Base-by-base conservation (phyloP, 192 early-diverging fungal genomes). In the Backusella circina region DNA sequence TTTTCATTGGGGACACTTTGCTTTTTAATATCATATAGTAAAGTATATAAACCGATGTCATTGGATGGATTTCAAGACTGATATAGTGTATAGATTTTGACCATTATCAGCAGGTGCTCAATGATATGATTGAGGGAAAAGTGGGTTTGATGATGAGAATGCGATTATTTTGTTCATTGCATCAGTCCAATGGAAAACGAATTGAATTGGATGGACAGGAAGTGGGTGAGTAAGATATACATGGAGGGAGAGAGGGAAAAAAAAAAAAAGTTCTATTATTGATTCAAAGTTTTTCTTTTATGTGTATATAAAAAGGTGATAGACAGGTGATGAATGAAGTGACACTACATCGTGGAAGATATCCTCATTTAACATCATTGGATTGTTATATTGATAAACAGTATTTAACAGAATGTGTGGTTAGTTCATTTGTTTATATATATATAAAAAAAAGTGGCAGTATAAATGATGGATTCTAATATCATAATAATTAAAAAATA, bases 1-100 rank as follows among this genome's bases (percentile, higher is more conserved):
- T 98, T 98, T 67, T 98, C 96, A 9, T 85, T 98, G 84, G 96
- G 96, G 12, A 95, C 95, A 5, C 79, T 98, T 2, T 94, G 95
- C 0, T 98, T 98, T 73, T 86, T 98, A n/a, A 82, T 96, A 74
- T 94, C 95, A 9, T 97, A 93, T 80, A 84, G 88, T 90, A 86
- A n/a, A 70, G 81, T 72, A 3, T 26, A 15, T 0, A 7, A 10
- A 9, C 10, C 12, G 39, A 4, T 12, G 1, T n/a, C 37, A 39
- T 39, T 41, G 3, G n/a, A 47, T 21, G 2, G 6, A 47, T 47
- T 47, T 2, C n/a, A 30, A 12, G 4, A 37, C n/a, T 65, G 16
- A 72, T 30, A 16, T 3, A 21, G 23, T 54, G 10, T 38, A 35
- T 74, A 92, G 91, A 93, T 73, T 88, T 96, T 32, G 74, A 81